Evolutionary conservation across 108 stramenopile species (phyloP).

Genomic region (Cyclotella kingstonii): DNA sequence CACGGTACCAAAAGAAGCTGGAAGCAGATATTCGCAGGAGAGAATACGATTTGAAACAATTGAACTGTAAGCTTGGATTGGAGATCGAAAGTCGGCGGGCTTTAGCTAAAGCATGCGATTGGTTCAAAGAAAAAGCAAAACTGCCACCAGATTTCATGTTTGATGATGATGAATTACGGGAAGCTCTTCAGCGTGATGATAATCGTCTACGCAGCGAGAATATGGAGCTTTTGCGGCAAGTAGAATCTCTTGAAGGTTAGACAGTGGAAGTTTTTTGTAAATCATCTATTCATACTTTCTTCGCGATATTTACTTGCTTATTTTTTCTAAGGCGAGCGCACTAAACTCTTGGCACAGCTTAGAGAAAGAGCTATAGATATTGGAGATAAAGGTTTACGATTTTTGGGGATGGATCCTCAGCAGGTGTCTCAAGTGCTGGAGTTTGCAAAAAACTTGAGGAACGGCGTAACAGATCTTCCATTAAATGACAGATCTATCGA

Average conservation of each 20-base stretch:
- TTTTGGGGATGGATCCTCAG: conserved; percentile 42
- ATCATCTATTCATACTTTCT: too few species aligned
- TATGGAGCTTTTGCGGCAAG: conserved; percentile 55
- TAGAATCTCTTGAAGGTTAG: conserved; percentile 67
- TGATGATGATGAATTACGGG: conserved; percentile 53
- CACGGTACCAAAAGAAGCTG: conserved; percentile 60
- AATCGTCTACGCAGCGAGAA: conserved; percentile 31
- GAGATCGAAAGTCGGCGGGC: conserved; percentile 50
- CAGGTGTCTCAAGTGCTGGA: conserved; percentile 50
- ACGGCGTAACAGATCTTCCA: conserved; percentile 49
- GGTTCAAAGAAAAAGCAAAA: conserved; percentile 67
- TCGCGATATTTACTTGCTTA: neutral
- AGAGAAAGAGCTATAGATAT: conserved; percentile 57
- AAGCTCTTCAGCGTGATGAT: conserved; percentile 24
- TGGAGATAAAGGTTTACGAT: conserved; percentile 56
- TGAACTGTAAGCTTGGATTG: conserved; percentile 37
- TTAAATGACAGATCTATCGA: conserved; percentile 48
- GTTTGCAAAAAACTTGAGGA: conserved; percentile 54
- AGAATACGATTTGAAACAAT: conserved; percentile 54
- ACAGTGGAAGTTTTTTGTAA: too few species aligned
- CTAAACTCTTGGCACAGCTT: conserved; percentile 52
- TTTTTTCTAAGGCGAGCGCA: conserved; percentile 42
- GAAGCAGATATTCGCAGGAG: conserved; percentile 65
- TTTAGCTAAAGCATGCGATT: conserved; percentile 59
- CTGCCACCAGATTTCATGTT: conserved; percentile 49